Conservation (phyloP, 2,329 filamentous ascomycete species). For the Calonectria crousiana region DNA sequence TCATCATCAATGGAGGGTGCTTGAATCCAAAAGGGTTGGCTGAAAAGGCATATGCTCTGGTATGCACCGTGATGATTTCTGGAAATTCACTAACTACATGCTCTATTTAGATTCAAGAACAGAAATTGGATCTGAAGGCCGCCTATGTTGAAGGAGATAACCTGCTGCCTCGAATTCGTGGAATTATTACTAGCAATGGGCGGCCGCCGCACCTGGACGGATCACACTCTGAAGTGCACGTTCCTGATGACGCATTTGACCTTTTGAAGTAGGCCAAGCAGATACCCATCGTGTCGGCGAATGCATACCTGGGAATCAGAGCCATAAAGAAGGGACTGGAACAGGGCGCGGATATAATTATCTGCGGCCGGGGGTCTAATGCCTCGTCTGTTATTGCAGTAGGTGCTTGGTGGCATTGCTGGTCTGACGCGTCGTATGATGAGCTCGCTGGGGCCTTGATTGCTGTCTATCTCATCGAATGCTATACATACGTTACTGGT, state of each 20-base stretch:
- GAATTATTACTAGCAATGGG: not conserved
- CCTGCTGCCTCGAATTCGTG: not conserved
- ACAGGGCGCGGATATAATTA: constrained; percentile 50
- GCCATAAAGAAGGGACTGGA: not conserved
- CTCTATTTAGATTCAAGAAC: not conserved
- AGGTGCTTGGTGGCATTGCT: constrained; percentile 67
- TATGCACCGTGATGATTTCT: not conserved
- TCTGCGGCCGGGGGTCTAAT: constrained; percentile 62
- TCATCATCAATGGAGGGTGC: not conserved
- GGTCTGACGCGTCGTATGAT: constrained; percentile 54
- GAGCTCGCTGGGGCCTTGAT: constrained; percentile 62
- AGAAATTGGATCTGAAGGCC: not conserved
- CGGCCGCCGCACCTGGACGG: not conserved
- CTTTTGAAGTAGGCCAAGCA: not conserved
- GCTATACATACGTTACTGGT: constrained; percentile 37
- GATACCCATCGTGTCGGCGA: not conserved
- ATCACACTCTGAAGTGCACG: not conserved
- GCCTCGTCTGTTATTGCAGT: constrained; percentile 67
- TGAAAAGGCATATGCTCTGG: not conserved
- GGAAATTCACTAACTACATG: not conserved
- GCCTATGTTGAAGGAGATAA: not conserved
- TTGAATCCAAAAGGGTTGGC: not conserved
- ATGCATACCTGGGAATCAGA: not conserved
- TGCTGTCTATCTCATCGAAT: constrained; percentile 55
- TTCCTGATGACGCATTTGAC: not conserved